A percentile compares a stretch with the other conserved stretches of the same genome.
Conservation (phyloP, 2,329 filamentous ascomycete genomes). For the Aureobasidium sp. region DNA sequence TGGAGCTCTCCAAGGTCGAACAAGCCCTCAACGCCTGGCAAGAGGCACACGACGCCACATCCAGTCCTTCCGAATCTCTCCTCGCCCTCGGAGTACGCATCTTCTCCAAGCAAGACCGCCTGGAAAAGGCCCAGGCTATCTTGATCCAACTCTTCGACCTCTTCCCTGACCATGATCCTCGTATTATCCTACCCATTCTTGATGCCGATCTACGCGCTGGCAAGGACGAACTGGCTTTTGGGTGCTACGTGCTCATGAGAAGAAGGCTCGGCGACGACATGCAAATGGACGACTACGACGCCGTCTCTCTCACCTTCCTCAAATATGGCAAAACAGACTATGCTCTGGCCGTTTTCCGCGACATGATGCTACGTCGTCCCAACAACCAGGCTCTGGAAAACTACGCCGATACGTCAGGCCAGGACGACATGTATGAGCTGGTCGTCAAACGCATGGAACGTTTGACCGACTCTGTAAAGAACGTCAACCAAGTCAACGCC, state of each 20-base stretch:
- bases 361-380: conserved; percentile 65
- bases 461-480: conserved; percentile 4
- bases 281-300: conserved; percentile 69
- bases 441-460: conserved; percentile 20
- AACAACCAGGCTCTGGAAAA: conserved; percentile 1
- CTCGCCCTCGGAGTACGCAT: conserved; percentile 62
- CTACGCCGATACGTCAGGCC: conserved; percentile 35
- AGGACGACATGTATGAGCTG: conserved; percentile 35
- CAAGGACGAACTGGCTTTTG: conserved; percentile 55
- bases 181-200: conserved; percentile 63
- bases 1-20: conserved; percentile 24
- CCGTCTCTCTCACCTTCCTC: conserved; percentile 64
- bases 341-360: conserved; percentile 71
- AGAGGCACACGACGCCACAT: conserved; percentile 19
- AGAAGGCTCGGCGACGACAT: conserved; percentile 53
- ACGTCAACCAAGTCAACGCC: conserved; percentile 39
- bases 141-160: conserved; percentile 48
- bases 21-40: conserved; percentile 31
- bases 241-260: conserved; percentile 59
- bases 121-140: conserved; percentile 53
- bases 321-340: conserved; percentile 56
- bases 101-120: conserved; percentile 51
- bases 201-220: conserved; percentile 54
- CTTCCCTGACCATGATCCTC: conserved; percentile 42
- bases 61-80: conserved; percentile 29